phyloP scores from a whole-genome alignment of 2,329 filamentous ascomycete genomes.

The Scedosporium dehoogii region DNA sequence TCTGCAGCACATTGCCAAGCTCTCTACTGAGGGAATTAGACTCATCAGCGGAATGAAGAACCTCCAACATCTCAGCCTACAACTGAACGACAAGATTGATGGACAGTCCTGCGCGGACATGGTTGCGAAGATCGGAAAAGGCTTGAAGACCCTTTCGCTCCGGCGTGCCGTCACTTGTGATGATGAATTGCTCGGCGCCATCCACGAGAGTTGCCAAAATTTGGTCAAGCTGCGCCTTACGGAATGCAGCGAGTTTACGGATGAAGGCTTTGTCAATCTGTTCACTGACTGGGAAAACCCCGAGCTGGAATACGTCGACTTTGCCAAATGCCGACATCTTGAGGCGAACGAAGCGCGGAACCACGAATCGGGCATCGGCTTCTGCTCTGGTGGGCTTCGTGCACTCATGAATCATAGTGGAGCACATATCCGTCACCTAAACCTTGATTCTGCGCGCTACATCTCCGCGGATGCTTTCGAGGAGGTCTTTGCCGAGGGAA shows the following conservation, averaged over 20 bases:
- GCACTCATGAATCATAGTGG: conserved; percentile 82
- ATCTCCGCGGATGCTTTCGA: conserved; percentile 65
- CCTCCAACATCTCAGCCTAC: conserved; percentile 67
- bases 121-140: conserved; percentile 50
- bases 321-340: conserved; percentile 68
- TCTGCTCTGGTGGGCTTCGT: conserved; percentile 66
- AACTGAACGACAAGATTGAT: conserved; percentile 48
- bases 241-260: conserved; percentile 65
- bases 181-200: conserved; percentile 58
- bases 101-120: conserved; percentile 50
- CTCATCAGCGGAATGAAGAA: conserved; percentile 51
- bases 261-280: conserved; percentile 60
- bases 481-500: conserved; percentile 55
- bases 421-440: conserved; percentile 51
- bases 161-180: conserved; percentile 57
- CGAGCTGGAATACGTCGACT: conserved; percentile 58
- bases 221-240: conserved; percentile 74
- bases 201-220: conserved; percentile 58
- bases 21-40: conserved; percentile 56
- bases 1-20: conserved; percentile 67
- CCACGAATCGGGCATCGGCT: conserved; percentile 56
- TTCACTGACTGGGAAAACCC: conserved; percentile 71
- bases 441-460: conserved; percentile 77
- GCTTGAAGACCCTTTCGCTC: conserved; percentile 69
- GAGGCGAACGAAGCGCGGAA: conserved; percentile 61